These are phyloP conservation scores for Tolypocladium tundrense DNA, from an alignment of 2,329 filamentous ascomycete species.

Conservation along the genomic window DNA sequence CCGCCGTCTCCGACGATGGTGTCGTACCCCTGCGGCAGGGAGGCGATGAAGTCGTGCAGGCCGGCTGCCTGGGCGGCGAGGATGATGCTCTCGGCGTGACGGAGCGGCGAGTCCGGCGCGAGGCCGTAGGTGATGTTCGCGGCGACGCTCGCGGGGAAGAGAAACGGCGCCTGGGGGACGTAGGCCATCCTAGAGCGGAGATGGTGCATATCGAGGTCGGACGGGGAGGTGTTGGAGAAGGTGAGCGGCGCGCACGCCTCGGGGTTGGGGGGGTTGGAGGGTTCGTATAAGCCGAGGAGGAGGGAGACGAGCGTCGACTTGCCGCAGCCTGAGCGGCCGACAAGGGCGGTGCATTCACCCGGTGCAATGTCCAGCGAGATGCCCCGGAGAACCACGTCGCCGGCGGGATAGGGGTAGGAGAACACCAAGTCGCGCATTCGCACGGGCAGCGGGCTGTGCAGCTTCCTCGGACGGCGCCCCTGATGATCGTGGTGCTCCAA, in stretches of 20 bases:
- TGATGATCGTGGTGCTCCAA: conserved; percentile 42
- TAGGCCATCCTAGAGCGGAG: conserved; percentile 55
- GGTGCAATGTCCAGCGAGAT: conserved; percentile 55
- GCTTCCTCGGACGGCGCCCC: conserved; percentile 29
- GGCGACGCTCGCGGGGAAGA: conserved; percentile 69
- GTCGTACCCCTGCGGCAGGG: conserved; percentile 47
- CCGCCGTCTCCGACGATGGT: conserved; percentile 73
- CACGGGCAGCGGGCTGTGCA: conserved; percentile 31
- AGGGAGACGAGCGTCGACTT: conserved; percentile 78
- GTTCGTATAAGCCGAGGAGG: conserved; percentile 59
- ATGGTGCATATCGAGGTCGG: conserved; percentile 45
- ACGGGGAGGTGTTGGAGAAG: conserved; percentile 48
- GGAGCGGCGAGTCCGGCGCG: conserved; percentile 38
- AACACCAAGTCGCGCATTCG: conserved; percentile 50
- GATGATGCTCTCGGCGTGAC: conserved; percentile 32
- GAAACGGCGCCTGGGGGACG: conserved; percentile 59
- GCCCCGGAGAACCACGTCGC: conserved; percentile 44
- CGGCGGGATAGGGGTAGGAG: conserved; percentile 52
- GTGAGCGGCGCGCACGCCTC: conserved; percentile 30
- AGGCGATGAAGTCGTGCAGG: conserved; percentile 67
- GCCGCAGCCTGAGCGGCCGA: conserved; percentile 78
- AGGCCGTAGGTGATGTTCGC: conserved; percentile 81
- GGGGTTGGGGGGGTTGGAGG: conserved; percentile 9
- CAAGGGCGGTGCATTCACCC: conserved; percentile 63
- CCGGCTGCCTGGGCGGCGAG: conserved; percentile 47